Evolutionary conservation across 2,329 filamentous ascomycete species (phyloP), one percentile per base, ranked within the genome.

Genomic region (Xylariaceae sp.): DNA sequence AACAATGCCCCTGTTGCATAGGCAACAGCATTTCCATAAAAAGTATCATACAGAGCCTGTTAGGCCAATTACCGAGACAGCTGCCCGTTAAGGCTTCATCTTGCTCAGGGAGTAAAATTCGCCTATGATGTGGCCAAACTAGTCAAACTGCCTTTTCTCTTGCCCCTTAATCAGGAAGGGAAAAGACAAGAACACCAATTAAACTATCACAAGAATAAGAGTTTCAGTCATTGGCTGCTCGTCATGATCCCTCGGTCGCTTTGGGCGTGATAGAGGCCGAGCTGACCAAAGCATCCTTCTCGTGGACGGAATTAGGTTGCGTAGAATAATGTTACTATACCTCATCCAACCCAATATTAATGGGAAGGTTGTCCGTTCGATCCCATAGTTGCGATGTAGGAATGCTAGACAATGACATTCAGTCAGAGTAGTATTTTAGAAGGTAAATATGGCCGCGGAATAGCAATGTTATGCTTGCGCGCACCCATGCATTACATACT

Each of bases 341-440:
- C 26, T 6, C 17, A 16, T n/a, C n/a, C n/a, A n/a, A 11, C 4
- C 44, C 19, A 12, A 9, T 23, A 28, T 39, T 14, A 17, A 19
- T 28, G 36, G 31, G 48, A 31, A 39, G n/a, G 28, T 24, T 19
- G 26, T 12, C 23, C 17, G 31, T 34, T 55, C 23, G 26, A 33
- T 31, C 29, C 16, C n/a, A 17, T 16, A 37, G 36, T 26, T 31
- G 19, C 19, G 28, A 31, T 37, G 29, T 16, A 31, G 7, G 7
- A 23, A 28, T 31, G 11, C 16, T 33, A 19, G 8, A 33, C 19
- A 24, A 28, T 16, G 40, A 43, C 14, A n/a, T 41, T 11, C 21
- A 12, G 52, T 53, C 39, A 53, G 57, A 60, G 48, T 51, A 41
- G 57, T 21, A 49, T 56, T n/a, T n/a, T n/a, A n/a, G n/a, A n/a